Evolutionary conservation across 2,329 filamentous ascomycete species (phyloP).

Genomic region (Albifimbria verrucaria): DNA sequence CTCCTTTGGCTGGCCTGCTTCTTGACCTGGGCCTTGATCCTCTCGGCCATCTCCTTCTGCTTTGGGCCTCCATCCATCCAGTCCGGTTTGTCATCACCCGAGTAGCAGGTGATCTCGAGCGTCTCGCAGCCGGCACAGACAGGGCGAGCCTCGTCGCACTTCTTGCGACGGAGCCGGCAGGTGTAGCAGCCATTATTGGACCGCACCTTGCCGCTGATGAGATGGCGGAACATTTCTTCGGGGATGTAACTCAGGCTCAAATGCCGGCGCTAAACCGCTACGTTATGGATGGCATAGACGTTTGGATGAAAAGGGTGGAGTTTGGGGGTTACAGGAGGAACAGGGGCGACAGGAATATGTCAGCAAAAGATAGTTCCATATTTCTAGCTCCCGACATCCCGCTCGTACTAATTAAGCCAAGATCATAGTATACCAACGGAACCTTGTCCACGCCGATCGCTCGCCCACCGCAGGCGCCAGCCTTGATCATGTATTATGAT

Average conservation of each 20-base stretch:
- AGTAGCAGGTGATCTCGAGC: conserved; percentile 57
- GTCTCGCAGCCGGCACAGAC: conserved; percentile 47
- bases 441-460: too few relatives aligned
- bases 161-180: conserved; percentile 58
- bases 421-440: too few relatives aligned
- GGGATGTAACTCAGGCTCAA: not conserved
- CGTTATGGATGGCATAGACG: not conserved
- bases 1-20: conserved; percentile 46
- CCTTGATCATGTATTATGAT: too few relatives aligned
- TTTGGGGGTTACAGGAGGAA: too few relatives aligned
- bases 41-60: conserved; percentile 49
- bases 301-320: too few relatives aligned
- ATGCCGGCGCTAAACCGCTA: not conserved
- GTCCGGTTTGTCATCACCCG: conserved; percentile 47
- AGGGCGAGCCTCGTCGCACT: conserved; percentile 54
- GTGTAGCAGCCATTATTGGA: conserved; percentile 56
- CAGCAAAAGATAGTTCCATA: too few relatives aligned
- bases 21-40: conserved; percentile 56
- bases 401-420: too few relatives aligned
- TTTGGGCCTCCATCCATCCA: conserved; percentile 54
- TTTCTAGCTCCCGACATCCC: too few relatives aligned
- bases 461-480: too few relatives aligned
- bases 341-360: too few relatives aligned
- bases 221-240: conserved; percentile 21
- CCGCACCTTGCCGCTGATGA: conserved; percentile 29